Percentiles rank a stretch among this genome's conserved stretches.
Evolutionary conservation across 2,329 filamentous ascomycete species (phyloP).

Genomic region (Ceratocystis albifundus): DNA sequence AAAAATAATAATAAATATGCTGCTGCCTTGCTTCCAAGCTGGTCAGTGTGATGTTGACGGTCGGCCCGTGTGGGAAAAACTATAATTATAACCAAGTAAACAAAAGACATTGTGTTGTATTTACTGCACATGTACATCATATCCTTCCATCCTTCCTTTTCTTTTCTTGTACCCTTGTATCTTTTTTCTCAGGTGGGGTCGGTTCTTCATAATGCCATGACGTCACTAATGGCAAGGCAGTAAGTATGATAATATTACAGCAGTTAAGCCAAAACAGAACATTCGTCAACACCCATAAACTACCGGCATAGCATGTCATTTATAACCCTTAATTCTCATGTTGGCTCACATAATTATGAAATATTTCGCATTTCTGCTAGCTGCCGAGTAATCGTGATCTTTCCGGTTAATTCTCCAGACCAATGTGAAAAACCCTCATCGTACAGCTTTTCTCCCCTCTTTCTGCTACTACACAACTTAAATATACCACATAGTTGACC

Average conservation of each 20-base stretch:
- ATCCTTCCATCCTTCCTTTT: no score
- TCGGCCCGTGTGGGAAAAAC: neutral
- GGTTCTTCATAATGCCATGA: neutral
- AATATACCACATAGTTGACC: constrained; percentile 37
- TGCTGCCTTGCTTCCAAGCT: neutral
- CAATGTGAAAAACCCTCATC: constrained; percentile 7
- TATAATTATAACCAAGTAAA: neutral
- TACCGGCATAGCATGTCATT: neutral
- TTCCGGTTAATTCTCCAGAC: neutral
- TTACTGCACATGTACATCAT: neutral
- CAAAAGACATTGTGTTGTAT: neutral
- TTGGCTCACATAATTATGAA: neutral
- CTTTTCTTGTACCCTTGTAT: neutral
- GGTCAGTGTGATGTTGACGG: constrained; percentile 4
- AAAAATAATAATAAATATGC: no score
- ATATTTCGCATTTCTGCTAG: neutral
- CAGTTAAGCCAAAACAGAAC: no score
- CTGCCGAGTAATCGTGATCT: constrained; percentile 2
- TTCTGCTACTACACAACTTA: constrained; percentile 24
- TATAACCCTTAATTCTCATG: neutral
- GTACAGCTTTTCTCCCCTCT: neutral
- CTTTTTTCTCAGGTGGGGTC: neutral
- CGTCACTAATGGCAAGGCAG: neutral
- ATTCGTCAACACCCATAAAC: neutral
- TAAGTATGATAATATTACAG: no score